Base-by-base conservation (phyloP, 306 rosid species). In the Medicago arabica region DNA sequence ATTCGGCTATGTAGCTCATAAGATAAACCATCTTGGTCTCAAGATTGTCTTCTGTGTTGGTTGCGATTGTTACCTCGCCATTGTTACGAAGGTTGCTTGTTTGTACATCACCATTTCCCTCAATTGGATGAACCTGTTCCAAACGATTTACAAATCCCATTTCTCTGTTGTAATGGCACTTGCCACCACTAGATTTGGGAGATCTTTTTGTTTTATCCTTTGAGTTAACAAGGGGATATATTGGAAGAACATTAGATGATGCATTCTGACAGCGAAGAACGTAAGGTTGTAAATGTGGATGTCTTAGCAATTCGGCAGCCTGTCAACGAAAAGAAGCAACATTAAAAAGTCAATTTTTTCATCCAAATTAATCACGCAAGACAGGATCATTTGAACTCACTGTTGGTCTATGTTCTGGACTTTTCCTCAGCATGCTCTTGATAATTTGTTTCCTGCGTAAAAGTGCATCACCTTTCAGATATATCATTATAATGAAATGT, bases 391-490 rank as follows among this genome's bases (percentile, higher is more conserved):
- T 65, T 76, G 80, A 67, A 86, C 98, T 88, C 80, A 91, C 98
- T 18, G 98, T 93, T 50, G 98, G 97, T 86, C 98, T 85, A 75
- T 93, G 97, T 80, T 89, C 98, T 7, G 98, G 98, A 74, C 87
- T 93, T 89, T 91, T 93, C 88, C 98, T 88, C 61, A 93, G 92
- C 98, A 93, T 93, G 85, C 93, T 89, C 88, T 91, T 93, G 75
- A 93, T 93, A 70, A 93, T 85, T 80, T 93, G 98, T 81, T 93
- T 93, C 92, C 98, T 93, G 86, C 78, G n/a, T 57, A 83, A 19
- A 66, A 76, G 49, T 8, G 18, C 36, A 14, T 78, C 79, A 23
- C 73, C 72, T 78, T 21, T 76, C 79, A 80, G 54, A 60, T 31
- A 15, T 60, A 44, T 25, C 44, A 58, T 79, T 72, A 54, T 38